phyloP scores from a whole-genome alignment of 2,329 filamentous ascomycete genomes.

The Aureobasidium leucospermi region DNA sequence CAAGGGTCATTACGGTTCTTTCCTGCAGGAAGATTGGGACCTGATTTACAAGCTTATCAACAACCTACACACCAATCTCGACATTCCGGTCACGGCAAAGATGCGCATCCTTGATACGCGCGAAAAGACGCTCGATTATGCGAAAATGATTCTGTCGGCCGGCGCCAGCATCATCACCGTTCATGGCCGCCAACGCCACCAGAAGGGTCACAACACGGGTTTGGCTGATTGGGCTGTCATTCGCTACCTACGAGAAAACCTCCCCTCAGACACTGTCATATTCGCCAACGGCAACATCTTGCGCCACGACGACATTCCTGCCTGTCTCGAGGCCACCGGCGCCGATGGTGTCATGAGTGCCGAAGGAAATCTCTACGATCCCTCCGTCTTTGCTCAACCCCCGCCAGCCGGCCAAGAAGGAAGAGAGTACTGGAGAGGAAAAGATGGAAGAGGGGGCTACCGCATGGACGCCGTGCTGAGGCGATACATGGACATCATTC shows the following conservation, averaged over 20 bases:
- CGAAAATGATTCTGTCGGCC: slow-evolving; percentile 74
- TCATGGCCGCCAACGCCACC: slow-evolving; percentile 79
- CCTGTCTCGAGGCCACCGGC: slow-evolving; percentile 73
- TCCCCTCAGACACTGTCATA: slow-evolving; percentile 82
- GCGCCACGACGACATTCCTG: slow-evolving; percentile 67
- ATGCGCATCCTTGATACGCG: slow-evolving; percentile 82
- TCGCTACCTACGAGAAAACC: slow-evolving; percentile 69
- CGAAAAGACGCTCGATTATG: slow-evolving; percentile 83
- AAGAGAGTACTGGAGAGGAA: slow-evolving; percentile 79
- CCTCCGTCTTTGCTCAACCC: slow-evolving; percentile 69
- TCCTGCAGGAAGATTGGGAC: slow-evolving; percentile 86
- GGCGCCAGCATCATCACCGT: slow-evolving; percentile 92
- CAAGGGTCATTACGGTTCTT: slow-evolving; percentile 86
- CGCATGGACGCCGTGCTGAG: slow-evolving; percentile 81
- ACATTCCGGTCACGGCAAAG: slow-evolving; percentile 87
- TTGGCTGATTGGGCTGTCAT: slow-evolving; percentile 88
- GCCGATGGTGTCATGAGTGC: slow-evolving; percentile 94
- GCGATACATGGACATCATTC: slow-evolving; percentile 84
- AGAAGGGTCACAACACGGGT: slow-evolving; percentile 93
- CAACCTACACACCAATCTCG: slow-evolving; percentile 68
- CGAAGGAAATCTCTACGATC: slow-evolving; percentile 90
- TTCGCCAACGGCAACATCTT: slow-evolving; percentile 97
- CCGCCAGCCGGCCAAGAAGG: slow-evolving; percentile 59
- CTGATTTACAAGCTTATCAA: slow-evolving; percentile 77
- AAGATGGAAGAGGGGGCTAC: slow-evolving; percentile 73